phyloP scores from a whole-genome alignment of 139 green algal species.

The Chlorella ohadii region DNA sequence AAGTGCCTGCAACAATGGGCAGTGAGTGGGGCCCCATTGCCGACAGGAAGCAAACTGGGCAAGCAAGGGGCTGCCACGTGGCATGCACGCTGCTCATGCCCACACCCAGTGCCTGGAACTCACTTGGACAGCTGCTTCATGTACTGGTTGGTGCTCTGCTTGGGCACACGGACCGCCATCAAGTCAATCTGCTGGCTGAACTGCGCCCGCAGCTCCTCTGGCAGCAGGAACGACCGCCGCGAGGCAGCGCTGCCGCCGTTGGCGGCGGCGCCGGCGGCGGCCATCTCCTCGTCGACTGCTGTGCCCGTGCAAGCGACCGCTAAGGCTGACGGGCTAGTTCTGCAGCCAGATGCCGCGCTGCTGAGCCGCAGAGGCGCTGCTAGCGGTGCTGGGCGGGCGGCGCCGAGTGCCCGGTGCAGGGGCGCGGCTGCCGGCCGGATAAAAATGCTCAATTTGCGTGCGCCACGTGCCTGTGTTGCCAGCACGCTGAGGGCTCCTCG shows the following conservation, averaged over 20 bases:
- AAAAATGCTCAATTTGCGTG: no score
- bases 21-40: background rate
- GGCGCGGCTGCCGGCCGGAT: no score
- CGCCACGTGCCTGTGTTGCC: no score
- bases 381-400: no score
- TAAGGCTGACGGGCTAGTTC: background rate
- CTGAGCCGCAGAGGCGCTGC: no score
- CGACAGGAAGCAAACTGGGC: background rate
- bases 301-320: background rate
- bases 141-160: constrained; percentile 58
- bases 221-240: background rate
- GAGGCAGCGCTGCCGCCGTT: background rate
- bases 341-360: background rate
- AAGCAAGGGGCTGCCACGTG: background rate
- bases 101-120: background rate
- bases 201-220: background rate
- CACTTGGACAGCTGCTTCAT: constrained; percentile 59
- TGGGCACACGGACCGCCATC: constrained; percentile 66
- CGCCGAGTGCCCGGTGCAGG: no score
- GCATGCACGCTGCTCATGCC: background rate
- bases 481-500: no score
- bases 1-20: constrained; percentile 60
- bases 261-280: background rate
- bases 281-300: background rate
- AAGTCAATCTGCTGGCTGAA: constrained; percentile 49